A percentile compares a stretch with the other conserved stretches of the same genome.
Conservation (phyloP, 1,139 yeast species). For the Geotrichum histeridarum region DNA sequence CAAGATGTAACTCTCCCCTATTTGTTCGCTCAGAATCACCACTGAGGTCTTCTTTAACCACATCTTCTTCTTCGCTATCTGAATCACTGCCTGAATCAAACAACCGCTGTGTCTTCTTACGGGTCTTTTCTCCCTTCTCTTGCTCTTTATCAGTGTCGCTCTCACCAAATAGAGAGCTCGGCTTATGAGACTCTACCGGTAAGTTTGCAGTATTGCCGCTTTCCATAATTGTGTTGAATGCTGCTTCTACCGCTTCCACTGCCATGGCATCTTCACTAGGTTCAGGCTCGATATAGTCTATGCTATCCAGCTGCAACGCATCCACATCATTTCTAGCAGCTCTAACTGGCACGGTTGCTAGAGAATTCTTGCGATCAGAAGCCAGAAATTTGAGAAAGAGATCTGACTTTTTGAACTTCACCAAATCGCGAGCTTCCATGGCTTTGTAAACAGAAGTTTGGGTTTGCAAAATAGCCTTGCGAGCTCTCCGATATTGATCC, state of each 20-base stretch:
- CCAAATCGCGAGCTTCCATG: constrained; percentile 50
- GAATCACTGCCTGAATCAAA: constrained; percentile 13
- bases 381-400: constrained; percentile 17
- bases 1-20: constrained; percentile 37
- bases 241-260: constrained; percentile 59
- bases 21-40: constrained; percentile 5
- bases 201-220: constrained; percentile 20
- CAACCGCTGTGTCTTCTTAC: not conserved
- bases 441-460: constrained; percentile 52
- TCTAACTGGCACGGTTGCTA: not conserved
- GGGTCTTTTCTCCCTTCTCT: not conserved
- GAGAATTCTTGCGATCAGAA: constrained; percentile 5
- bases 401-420: constrained; percentile 54
- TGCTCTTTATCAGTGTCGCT: constrained; percentile 22
- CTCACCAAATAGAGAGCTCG: constrained; percentile 18
- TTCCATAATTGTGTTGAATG: constrained; percentile 56
- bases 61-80: constrained; percentile 5
- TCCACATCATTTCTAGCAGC: constrained; percentile 12
- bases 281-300: constrained; percentile 14
- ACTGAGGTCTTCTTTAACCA: not conserved
- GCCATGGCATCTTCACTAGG: constrained; percentile 14
- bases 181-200: constrained; percentile 1
- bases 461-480: constrained; percentile 51
- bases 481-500: constrained; percentile 39
- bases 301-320: constrained; percentile 15